Evolutionary conservation across 225 moss, liverwort and hornwort species (phyloP).

Genomic region (Sphagnum tenellum): DNA sequence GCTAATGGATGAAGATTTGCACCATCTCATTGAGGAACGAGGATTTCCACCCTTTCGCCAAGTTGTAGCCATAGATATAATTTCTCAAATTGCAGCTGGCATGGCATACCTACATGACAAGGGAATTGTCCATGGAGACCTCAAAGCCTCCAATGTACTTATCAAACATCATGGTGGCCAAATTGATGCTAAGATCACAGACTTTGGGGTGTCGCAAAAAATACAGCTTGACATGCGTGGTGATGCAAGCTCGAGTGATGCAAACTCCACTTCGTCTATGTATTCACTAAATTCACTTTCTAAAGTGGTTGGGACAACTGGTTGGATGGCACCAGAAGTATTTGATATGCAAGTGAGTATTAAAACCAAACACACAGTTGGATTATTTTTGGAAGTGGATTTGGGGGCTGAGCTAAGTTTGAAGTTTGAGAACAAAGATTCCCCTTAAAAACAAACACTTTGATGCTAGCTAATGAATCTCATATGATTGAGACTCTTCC

Average conservation of each 20-base stretch:
- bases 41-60: not conserved
- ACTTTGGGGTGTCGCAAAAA: conserved; percentile 3
- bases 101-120: conserved; percentile 4
- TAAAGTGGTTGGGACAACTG: not conserved
- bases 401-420: no score
- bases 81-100: conserved; percentile 3
- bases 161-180: not conserved
- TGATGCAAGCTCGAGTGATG: no score
- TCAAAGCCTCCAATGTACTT: conserved; percentile 5
- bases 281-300: not conserved
- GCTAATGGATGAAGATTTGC: conserved; percentile 4
- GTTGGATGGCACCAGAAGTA: conserved; percentile 3
- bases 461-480: no score
- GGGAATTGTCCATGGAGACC: conserved; percentile 3
- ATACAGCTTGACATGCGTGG: not conserved
- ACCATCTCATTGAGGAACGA: not conserved
- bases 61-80: not conserved
- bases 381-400: no score
- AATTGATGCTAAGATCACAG: conserved; percentile 3
- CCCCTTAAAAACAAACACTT: no score
- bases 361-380: no score
- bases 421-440: no score
- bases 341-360: not conserved
- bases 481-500: no score
- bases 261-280: no score